Base-by-base conservation (phyloP, 83 land plant species). In the Isoetes engelmannii region DNA sequence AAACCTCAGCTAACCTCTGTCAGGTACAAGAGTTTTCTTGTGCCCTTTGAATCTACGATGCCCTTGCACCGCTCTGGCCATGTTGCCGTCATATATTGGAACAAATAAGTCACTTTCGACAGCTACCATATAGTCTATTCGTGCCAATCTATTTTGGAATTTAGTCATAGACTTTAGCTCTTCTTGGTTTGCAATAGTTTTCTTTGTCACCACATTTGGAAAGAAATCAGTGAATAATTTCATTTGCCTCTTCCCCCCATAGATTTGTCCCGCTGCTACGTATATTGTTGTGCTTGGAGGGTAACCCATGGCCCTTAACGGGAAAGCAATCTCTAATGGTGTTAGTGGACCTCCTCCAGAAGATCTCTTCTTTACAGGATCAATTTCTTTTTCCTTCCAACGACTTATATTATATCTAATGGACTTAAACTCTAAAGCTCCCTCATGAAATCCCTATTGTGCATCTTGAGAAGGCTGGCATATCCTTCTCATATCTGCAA, bases 391-490 rank as follows among this genome's bases (percentile, higher is more conserved):
- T 65, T 74, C 77, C 49, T 80, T 80, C 83, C 81, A 77, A 72
- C 68, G 83, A 1, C 44, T 57, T 5, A 67, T 72, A 4, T 63
- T 37, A 44, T 56, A 55, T 15, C 83, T 66, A 75, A 80, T 80
- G 7, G 61, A 45, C 6, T 68, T 67, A 13, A 80, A 81, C 67
- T 77, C 83, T 51, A 66, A 72, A 6, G 61, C 76, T 72, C 77
- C 83, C 60, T 59, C 48, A 8, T 20, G 83, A 67, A 12, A 80
- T 65, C 10, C 72, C 76, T 48, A 71, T 75, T 9, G 72, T 64
- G 49, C 83, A 80, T 28, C 83, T 81, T 4, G 81, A 74, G 43
- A 77, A 80, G 5, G 81, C 81, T 63, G 77, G 67, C 83, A 80
- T 80, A 43, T 80, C 83, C 56, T 80, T 80, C 72, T 80, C 83